Evolutionary conservation across 2,329 filamentous ascomycete species (phyloP).

Genomic region (Aspergillus proliferans): DNA sequence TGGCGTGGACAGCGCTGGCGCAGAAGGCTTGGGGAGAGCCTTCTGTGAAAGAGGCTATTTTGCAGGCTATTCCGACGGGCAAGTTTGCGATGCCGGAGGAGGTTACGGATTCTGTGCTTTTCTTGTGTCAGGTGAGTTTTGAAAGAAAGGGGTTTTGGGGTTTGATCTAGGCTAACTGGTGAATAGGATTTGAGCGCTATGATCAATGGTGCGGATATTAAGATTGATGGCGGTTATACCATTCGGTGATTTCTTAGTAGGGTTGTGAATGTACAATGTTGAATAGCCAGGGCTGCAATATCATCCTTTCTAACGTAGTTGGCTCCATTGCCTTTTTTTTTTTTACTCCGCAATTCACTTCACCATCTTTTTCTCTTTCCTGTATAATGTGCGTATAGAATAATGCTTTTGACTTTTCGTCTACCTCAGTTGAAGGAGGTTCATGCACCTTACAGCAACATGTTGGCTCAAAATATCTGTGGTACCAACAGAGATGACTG

Average conservation of each 20-base stretch:
- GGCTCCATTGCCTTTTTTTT: no score
- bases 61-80: slow-evolving; percentile 34
- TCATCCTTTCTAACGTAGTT: no score
- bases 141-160: no score
- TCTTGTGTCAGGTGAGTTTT: slow-evolving; percentile 30
- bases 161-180: not conserved
- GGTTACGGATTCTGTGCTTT: slow-evolving; percentile 34
- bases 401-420: no score
- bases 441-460: no score
- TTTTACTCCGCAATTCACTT: no score
- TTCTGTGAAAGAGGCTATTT: slow-evolving; percentile 29
- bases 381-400: no score
- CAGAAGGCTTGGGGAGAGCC: slow-evolving; percentile 38
- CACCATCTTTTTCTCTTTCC: no score
- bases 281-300: no score
- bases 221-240: slow-evolving; percentile 37
- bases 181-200: slow-evolving; percentile 34
- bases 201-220: slow-evolving; percentile 38
- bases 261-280: not conserved
- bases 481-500: no score
- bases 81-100: slow-evolving; percentile 36
- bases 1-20: slow-evolving; percentile 43
- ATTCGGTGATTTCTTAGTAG: slow-evolving; percentile 18
- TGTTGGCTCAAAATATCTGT: no score
- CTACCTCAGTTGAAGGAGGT: no score